phyloP scores from a whole-genome alignment of 306 rosid genomes.

The Psophocarpus tetragonolobus region DNA sequence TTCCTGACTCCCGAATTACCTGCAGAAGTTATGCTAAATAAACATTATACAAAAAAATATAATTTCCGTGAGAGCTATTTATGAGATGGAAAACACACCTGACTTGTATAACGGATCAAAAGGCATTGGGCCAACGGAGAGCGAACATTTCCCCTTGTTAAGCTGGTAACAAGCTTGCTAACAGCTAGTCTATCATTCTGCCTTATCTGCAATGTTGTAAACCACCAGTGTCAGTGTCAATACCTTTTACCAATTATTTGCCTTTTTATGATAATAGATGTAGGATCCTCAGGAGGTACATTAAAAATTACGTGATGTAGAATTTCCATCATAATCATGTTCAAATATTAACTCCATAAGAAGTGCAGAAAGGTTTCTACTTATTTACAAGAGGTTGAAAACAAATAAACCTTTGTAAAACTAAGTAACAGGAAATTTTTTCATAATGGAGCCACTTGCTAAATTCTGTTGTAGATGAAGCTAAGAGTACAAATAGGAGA shows the following conservation, averaged over 20 bases:
- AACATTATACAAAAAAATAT: conserved; percentile 19
- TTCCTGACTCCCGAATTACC: conserved; percentile 92
- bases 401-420: not conserved
- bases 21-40: conserved; percentile 36
- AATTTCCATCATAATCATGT: conserved; percentile 16
- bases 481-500: not conserved
- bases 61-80: not conserved
- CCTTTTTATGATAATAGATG: not conserved
- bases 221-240: not conserved
- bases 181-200: conserved; percentile 98
- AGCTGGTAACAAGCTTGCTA: conserved; percentile 96
- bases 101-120: conserved; percentile 94
- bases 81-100: conserved; percentile 55
- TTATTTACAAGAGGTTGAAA: conserved; percentile 22
- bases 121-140: conserved; percentile 99
- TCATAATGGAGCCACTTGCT: conserved; percentile 14
- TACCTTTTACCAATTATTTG: conserved; percentile 15
- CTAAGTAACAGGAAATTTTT: not conserved
- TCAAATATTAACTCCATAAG: conserved; percentile 29
- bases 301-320: not conserved
- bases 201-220: conserved; percentile 71
- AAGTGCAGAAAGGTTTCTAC: conserved; percentile 18
- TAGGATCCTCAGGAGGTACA: conserved; percentile 11
- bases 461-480: conserved; percentile 2
- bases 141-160: conserved; percentile 92